Conservation (phyloP, 768 basidiomycete genomes). For the Panaeolus papilionaceus region DNA sequence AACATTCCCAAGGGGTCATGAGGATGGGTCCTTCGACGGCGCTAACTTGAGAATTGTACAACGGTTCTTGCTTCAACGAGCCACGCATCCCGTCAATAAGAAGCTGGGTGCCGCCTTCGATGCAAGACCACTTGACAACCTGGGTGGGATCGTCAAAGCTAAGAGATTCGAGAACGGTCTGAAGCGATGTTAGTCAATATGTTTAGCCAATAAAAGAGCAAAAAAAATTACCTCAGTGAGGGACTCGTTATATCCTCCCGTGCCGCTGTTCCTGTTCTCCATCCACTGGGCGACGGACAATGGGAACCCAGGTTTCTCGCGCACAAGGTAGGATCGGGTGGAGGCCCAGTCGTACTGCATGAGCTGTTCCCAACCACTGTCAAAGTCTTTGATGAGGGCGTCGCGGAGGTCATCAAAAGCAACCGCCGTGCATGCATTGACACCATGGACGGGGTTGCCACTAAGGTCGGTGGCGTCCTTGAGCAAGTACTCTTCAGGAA, state of each 20-base stretch:
- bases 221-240: slow-evolving; percentile 19
- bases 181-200: not conserved
- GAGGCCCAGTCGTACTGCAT: slow-evolving; percentile 30
- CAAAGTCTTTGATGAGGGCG: slow-evolving; percentile 24
- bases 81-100: slow-evolving; percentile 19
- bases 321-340: slow-evolving; percentile 28
- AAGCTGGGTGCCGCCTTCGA: slow-evolving; percentile 23
- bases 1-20: not conserved
- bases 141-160: slow-evolving; percentile 24
- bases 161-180: slow-evolving; percentile 24
- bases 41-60: slow-evolving; percentile 21
- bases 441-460: slow-evolving; percentile 20
- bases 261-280: slow-evolving; percentile 22
- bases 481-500: slow-evolving; percentile 19
- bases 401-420: slow-evolving; percentile 16
- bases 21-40: slow-evolving; percentile 14
- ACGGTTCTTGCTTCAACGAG: slow-evolving; percentile 8
- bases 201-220: not conserved
- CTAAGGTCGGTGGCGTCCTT: slow-evolving; percentile 16
- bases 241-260: slow-evolving; percentile 20
- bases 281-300: slow-evolving; percentile 25
- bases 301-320: slow-evolving; percentile 16
- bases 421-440: slow-evolving; percentile 16
- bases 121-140: slow-evolving; percentile 24
- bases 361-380: slow-evolving; percentile 31